phyloP scores from a whole-genome alignment of 495 filamentous ascomycete species.

The Daldinia bambusicola region DNA sequence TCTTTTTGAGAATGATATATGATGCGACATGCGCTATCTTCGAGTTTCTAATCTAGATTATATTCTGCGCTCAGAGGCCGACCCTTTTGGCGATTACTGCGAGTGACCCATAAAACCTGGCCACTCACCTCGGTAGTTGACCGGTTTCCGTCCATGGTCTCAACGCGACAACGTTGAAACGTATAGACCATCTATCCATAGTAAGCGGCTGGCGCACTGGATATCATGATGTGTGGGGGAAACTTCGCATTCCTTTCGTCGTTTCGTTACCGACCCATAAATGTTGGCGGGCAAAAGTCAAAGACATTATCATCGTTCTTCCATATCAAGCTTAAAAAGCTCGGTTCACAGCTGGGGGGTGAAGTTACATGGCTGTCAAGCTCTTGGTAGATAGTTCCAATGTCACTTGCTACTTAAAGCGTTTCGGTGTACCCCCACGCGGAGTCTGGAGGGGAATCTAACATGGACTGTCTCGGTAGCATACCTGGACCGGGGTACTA shows the following conservation, averaged over 20 bases:
- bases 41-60: no score
- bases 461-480: conserved; percentile 40
- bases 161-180: neutral
- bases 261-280: no score
- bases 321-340: neutral
- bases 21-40: no score
- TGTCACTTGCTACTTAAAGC: conserved; percentile 13
- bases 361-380: conserved; percentile 31
- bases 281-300: no score
- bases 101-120: neutral
- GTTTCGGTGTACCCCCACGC: conserved; percentile 33
- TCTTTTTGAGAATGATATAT: no score
- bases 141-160: neutral
- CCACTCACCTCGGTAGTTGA: neutral
- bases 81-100: neutral
- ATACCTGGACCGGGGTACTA: conserved; percentile 34
- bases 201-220: neutral
- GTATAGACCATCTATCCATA: neutral
- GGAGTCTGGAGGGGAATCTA: conserved; percentile 30
- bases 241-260: no score
- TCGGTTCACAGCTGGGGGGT: conserved; percentile 14
- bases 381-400: conserved; percentile 27
- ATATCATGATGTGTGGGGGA: neutral
- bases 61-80: neutral
- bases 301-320: neutral